Conservation (phyloP, 169 alveolate species). For the Plasmodium billcollinsi region DNA sequence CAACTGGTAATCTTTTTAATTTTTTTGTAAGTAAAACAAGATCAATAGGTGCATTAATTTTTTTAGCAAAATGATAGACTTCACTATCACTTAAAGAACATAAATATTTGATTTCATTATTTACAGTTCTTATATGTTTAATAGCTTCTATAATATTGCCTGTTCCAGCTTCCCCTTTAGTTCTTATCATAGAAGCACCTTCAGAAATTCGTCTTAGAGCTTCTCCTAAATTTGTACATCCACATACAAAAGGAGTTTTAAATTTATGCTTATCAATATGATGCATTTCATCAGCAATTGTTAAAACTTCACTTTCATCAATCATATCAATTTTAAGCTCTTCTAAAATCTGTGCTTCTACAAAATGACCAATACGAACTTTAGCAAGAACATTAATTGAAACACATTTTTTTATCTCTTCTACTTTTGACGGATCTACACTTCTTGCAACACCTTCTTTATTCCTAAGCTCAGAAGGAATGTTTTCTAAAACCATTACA, state of each 20-base stretch:
- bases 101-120: conserved; percentile 72
- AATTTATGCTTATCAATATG: conserved; percentile 84
- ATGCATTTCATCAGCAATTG: conserved; percentile 85
- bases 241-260: conserved; percentile 88
- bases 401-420: conserved; percentile 82
- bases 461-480: conserved; percentile 87
- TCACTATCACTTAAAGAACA: conserved; percentile 77
- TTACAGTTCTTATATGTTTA: conserved; percentile 85
- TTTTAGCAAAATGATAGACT: conserved; percentile 79
- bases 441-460: conserved; percentile 85
- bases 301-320: conserved; percentile 87
- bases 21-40: conserved; percentile 75
- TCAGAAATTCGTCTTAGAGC: conserved; percentile 87
- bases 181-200: conserved; percentile 88
- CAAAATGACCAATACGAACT: conserved; percentile 88
- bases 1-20: conserved; percentile 86
- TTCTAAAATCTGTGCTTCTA: conserved; percentile 84
- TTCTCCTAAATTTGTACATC: conserved; percentile 87
- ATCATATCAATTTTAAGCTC: conserved; percentile 85
- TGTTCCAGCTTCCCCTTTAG: conserved; percentile 88
- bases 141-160: conserved; percentile 87
- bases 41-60: conserved; percentile 80
- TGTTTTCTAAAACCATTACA: conserved; percentile 88
- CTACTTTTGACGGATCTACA: conserved; percentile 86
- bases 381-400: conserved; percentile 87